Evolutionary conservation across 1,284 basidiomycete species (phyloP).

Genomic region (Vanrija sp.): DNA sequence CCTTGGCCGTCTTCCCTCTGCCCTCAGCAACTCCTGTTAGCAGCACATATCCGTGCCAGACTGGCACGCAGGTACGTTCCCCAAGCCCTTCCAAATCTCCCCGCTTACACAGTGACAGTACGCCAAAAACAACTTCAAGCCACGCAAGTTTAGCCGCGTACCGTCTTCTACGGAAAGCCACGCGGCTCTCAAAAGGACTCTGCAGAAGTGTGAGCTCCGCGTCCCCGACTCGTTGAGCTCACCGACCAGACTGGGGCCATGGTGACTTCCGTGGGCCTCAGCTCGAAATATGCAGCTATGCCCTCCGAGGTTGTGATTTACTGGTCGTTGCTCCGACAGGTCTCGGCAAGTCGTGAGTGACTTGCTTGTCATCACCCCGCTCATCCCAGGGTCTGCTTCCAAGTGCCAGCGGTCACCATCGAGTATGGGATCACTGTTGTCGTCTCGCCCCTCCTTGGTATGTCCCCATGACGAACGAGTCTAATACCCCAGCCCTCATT

Average conservation of each 20-base stretch:
- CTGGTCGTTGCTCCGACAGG: slow-evolving; percentile 85
- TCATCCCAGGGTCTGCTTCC: slow-evolving; percentile 65
- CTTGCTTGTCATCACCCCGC: neutral
- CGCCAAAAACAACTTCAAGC: slow-evolving; percentile 32
- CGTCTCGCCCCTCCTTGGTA: slow-evolving; percentile 72
- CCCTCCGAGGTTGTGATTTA: slow-evolving; percentile 64
- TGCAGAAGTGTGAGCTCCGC: slow-evolving; percentile 24
- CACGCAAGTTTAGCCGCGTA: slow-evolving; percentile 31
- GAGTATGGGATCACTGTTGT: slow-evolving; percentile 71
- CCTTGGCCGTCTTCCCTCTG: slow-evolving; percentile 1
- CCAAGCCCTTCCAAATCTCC: neutral
- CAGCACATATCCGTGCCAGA: slow-evolving; percentile 8
- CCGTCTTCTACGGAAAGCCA: slow-evolving; percentile 43
- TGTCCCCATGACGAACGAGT: slow-evolving; percentile 17
- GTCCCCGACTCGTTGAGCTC: no score
- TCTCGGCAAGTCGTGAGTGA: slow-evolving; percentile 69
- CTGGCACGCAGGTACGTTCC: slow-evolving; percentile 21
- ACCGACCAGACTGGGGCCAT: slow-evolving; percentile 57
- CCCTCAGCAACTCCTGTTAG: slow-evolving; percentile 6
- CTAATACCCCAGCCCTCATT: slow-evolving; percentile 62
- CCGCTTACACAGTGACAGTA: slow-evolving; percentile 15
- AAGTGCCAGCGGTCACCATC: slow-evolving; percentile 71
- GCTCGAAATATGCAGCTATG: slow-evolving; percentile 67
- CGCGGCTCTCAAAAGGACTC: slow-evolving; percentile 23
- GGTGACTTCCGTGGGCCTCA: slow-evolving; percentile 68